A percentile compares a stretch with the other conserved stretches of the same genome.
These are phyloP conservation scores for Potentilla sterilis DNA, from an alignment of 306 rosid species.

Conservation along the genomic window DNA sequence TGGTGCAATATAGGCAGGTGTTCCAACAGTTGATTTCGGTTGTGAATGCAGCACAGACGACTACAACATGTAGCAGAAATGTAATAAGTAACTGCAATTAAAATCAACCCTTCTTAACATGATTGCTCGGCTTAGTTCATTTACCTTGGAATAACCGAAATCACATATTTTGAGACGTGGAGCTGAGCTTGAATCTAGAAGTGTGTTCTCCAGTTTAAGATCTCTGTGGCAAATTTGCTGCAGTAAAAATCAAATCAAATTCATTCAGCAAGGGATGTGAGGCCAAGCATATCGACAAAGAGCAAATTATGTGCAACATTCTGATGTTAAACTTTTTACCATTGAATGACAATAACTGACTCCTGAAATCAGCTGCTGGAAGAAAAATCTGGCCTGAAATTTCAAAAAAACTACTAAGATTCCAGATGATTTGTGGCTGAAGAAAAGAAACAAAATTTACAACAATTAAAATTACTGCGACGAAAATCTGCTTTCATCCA, in stretches of 20 bases:
- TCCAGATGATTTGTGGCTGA: not conserved
- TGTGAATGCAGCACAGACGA: conserved; percentile 96
- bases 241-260: not conserved
- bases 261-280: not conserved
- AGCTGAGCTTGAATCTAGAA: conserved; percentile 89
- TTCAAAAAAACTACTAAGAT: not conserved
- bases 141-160: conserved; percentile 95
- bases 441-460: not conserved
- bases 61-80: conserved; percentile 38
- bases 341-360: conserved; percentile 94
- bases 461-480: not conserved
- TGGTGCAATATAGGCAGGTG: conserved; percentile 98
- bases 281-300: not conserved
- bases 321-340: conserved; percentile 44
- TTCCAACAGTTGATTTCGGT: conserved; percentile 98
- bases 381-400: conserved; percentile 81
- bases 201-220: conserved; percentile 97
- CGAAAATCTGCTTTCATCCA: not conserved
- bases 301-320: not conserved
- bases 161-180: conserved; percentile 93
- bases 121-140: conserved; percentile 4
- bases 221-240: conserved; percentile 99
- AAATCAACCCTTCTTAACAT: not conserved
- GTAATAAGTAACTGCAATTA: not conserved
- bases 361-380: conserved; percentile 93